phyloP scores from a whole-genome alignment of 2,329 filamentous ascomycete species.

The Xylaria sp. region DNA sequence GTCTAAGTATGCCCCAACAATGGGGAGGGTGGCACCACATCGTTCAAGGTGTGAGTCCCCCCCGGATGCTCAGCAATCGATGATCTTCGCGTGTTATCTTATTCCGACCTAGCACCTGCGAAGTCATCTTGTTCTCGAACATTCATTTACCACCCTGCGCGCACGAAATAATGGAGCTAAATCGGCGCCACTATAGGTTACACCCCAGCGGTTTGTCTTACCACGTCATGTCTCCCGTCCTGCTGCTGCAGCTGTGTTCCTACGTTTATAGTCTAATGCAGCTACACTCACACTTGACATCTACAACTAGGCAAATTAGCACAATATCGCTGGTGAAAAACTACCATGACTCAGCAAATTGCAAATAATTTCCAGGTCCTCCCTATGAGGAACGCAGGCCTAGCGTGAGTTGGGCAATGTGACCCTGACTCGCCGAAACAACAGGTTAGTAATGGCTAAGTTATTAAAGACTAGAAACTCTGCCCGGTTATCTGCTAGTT shows the following conservation, averaged over 20 bases:
- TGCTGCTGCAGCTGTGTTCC: neutral
- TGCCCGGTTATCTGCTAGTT: neutral
- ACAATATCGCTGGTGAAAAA: neutral
- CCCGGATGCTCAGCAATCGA: constrained; percentile 1
- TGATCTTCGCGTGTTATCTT: neutral
- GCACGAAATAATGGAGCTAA: constrained; percentile 14
- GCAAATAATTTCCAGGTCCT: neutral
- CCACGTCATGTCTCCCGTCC: neutral
- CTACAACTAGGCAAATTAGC: constrained; percentile 1
- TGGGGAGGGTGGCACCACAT: neutral
- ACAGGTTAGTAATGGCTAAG: neutral
- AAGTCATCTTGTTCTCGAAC: neutral
- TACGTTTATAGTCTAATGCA: neutral
- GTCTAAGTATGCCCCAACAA: neutral
- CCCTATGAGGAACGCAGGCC: neutral
- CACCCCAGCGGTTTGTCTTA: constrained; percentile 20
- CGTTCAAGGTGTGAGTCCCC: neutral
- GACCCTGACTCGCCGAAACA: neutral
- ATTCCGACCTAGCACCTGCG: constrained; percentile 5
- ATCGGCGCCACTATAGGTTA: constrained; percentile 3
- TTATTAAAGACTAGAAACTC: neutral
- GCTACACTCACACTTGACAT: neutral
- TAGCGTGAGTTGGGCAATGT: neutral
- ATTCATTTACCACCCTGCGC: neutral
- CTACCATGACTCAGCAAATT: neutral